Base-by-base conservation (phyloP, 805 yeast species). In the Candida peoriensis region DNA sequence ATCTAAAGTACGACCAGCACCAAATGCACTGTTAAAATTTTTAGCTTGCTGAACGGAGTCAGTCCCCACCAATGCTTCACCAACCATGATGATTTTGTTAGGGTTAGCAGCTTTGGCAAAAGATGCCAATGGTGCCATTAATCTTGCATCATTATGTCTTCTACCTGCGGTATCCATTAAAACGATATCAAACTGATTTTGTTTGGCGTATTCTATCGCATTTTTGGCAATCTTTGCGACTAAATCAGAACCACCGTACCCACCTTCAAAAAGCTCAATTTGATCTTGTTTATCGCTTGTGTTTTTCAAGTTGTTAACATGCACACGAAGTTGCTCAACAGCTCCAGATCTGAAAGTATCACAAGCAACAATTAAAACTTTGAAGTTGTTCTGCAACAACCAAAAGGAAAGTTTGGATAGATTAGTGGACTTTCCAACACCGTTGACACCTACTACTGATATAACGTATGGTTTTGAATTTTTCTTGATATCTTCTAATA, bases 261-360 rank as follows among this genome's bases (percentile, higher is more conserved):
- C 98, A 36, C 88, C 89, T 61, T 88, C 95, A 56, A 82, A 90
- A 22, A 90, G 63, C 55, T 88, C 96, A 20, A 60, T 50, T 27
- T 57, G 60, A 13, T 66, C 57, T 16, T 60, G 61, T 4, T 71
- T 58, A 30, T 70, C 73, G 21, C 86, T 79, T 27, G 89, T 66
- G 42, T 77, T 77, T 34, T 79, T 74, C 43, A 90, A 66, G 51
- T 93, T 85, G 42, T 80, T 79, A 3, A 90, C 97, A 61, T 90
- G 98, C 2, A 89, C 96, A 47, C 93, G 78, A 41, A 90, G 68
- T 62, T 90, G 98, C 58, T 90, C 97, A n/a, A 90, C 97, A 1
- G 98, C 98, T 34, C 98, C 98, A 1, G 96, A 86, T 60, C 98
- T 74, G 64, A 90, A 90, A 1, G 98, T 93, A 63, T 90, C 98